Conservation (phyloP, 1,284 basidiomycete species). For the Pseudozyma tsukubaensis region DNA sequence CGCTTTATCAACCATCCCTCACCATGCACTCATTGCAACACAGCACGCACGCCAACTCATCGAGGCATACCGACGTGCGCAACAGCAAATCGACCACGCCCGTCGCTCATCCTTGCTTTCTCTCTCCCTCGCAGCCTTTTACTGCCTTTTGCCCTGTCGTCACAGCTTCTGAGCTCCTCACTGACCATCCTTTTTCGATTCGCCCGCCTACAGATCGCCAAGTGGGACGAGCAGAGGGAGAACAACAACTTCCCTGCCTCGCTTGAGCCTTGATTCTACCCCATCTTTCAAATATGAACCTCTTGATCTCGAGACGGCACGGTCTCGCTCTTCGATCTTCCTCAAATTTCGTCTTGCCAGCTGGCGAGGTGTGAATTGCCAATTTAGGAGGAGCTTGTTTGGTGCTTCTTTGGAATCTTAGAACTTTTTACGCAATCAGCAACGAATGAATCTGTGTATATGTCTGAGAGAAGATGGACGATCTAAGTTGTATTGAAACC, state of each 20-base stretch:
- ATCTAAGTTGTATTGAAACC: neutral
- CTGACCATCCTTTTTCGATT: neutral
- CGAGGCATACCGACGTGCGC: no score
- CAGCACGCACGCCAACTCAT: no score
- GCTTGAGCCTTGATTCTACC: constrained; percentile 55
- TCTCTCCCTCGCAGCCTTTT: neutral
- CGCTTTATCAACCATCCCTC: no score
- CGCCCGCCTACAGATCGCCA: constrained; percentile 52
- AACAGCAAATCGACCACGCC: no score
- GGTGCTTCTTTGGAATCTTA: constrained; percentile 9
- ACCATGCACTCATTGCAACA: no score
- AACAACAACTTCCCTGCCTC: constrained; percentile 65
- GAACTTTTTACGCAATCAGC: constrained; percentile 7
- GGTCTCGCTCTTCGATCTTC: neutral
- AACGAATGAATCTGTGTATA: neutral
- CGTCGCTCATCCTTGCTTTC: no score
- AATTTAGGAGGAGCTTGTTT: neutral
- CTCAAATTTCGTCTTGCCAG: neutral
- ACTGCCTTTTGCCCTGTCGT: neutral
- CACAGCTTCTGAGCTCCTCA: neutral
- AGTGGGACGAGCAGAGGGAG: constrained; percentile 69
- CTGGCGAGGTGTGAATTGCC: neutral
- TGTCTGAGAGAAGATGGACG: neutral
- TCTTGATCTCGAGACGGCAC: neutral
- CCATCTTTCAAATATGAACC: constrained; percentile 3